These are phyloP conservation scores for Debaryomyces singareniensis DNA, from an alignment of 1,139 yeast species.

Conservation along the genomic window DNA sequence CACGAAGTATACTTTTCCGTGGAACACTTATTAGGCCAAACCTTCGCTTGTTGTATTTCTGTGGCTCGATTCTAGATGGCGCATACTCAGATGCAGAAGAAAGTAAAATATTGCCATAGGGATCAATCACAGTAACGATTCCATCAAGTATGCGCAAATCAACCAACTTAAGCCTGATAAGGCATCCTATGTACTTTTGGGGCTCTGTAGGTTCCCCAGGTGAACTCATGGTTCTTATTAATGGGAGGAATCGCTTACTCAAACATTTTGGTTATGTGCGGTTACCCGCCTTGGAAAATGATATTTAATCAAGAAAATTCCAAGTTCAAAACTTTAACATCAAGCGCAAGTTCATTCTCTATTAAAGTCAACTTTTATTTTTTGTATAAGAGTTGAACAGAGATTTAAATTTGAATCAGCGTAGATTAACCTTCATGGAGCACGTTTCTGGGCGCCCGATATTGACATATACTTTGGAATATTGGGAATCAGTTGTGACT, in stretches of 20 bases:
- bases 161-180: conserved; percentile 20
- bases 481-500: conserved; percentile 55
- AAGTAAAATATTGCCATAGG: conserved; percentile 38
- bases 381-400: conserved; percentile 11
- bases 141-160: conserved; percentile 35
- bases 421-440: conserved; percentile 40
- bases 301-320: too few species aligned
- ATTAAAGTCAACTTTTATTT: conserved; percentile 15
- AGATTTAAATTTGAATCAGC: conserved; percentile 28
- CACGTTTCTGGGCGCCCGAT: conserved; percentile 58
- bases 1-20: conserved; percentile 18
- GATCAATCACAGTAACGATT: conserved; percentile 37
- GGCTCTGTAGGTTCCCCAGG: conserved; percentile 9
- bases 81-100: conserved; percentile 32
- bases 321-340: conserved; percentile 35
- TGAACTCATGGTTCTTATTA: too few species aligned
- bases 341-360: conserved; percentile 43
- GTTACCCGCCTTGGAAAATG: too few species aligned
- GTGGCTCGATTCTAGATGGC: conserved; percentile 17
- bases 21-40: conserved; percentile 45
- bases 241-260: too few species aligned
- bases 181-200: conserved; percentile 27
- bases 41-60: conserved; percentile 24
- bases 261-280: too few species aligned
- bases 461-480: conserved; percentile 41